Evolutionary conservation across 1,284 basidiomycete genomes (phyloP), one percentile per base, ranked within the genome.

Genomic region (Heliocybe sulcata): DNA sequence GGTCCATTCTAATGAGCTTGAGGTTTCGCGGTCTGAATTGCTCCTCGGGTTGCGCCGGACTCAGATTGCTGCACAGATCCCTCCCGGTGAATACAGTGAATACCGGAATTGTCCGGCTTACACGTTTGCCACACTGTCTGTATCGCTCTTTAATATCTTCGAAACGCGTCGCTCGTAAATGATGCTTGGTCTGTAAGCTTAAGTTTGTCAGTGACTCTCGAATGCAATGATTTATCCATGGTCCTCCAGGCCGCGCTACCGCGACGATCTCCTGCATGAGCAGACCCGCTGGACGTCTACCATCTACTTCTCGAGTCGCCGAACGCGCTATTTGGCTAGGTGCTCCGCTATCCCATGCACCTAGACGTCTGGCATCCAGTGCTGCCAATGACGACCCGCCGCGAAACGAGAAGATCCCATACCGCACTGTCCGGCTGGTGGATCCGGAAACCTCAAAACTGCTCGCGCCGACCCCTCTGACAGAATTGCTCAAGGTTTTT

Each of bases 381-480:
- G 16, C 38, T 42, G 38, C 8, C 16, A 8, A 42, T 20, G 16
- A 6, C 4, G 38, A 42, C 6, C 8, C 38, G 6, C 38, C 38
- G 16, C 6, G n/a, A 16, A 42, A 42, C 16, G 38, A 42, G 8
- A 42, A 42, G 12, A 42, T 42, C 4, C 38, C 38, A 9, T 16
- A 49, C 22, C 47, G 47, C 1, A 55, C 67, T 35, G 83, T 85
- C 45, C 75, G 74, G 55, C 65, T 84, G 45, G 71, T 78, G 52
- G 75, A 83, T 60, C 67, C 75, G 1, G 68, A 72, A 51, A 79
- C 76, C n/a, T 69, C 72, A 14, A 70, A 67, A 16, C 73, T 80
- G 10, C 65, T 65, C 0, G 57, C 62, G 0, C 71, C 73, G 0
- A 66, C 64, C 4, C 62, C 62, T 16, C 64, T 80, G 27, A 16